phyloP scores from a whole-genome alignment of 768 basidiomycete genomes.

The Cystofilobasidium capitatum region DNA sequence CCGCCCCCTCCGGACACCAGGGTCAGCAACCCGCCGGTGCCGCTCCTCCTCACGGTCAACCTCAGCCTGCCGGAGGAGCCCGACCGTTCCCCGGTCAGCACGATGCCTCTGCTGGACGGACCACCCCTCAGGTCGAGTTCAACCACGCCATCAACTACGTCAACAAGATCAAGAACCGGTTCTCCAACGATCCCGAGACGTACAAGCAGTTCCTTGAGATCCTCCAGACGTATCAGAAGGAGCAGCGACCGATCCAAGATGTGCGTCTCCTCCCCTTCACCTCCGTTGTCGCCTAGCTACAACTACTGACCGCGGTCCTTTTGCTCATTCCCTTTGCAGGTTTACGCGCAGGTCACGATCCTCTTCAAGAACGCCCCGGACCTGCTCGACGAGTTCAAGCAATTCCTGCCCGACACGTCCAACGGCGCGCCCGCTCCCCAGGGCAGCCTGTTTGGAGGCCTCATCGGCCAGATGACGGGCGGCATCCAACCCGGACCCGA shows the following conservation, averaged over 20 bases:
- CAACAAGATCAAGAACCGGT: constrained; percentile 95
- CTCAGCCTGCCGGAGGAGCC: not conserved
- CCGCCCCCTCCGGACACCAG: not conserved
- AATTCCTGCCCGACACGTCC: constrained; percentile 38
- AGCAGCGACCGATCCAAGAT: constrained; percentile 51
- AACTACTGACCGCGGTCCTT: not conserved
- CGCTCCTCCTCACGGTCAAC: not conserved
- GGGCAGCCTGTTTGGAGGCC: constrained; percentile 32
- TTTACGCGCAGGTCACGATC: constrained; percentile 40
- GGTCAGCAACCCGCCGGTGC: too few species aligned
- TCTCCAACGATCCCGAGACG: constrained; percentile 75
- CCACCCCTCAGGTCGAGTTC: constrained; percentile 33
- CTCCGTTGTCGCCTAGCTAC: not conserved
- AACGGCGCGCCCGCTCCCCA: constrained; percentile 28
- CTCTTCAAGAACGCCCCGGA: constrained; percentile 40
- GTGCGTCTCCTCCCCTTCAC: constrained; percentile 39
- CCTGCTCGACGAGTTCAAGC: constrained; percentile 41
- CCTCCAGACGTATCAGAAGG: constrained; percentile 45
- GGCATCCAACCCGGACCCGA: not conserved
- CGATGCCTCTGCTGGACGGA: constrained; percentile 4
- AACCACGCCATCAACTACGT: constrained; percentile 94
- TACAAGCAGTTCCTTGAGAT: constrained; percentile 47
- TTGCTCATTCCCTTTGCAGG: constrained; percentile 28
- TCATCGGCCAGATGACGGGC: constrained; percentile 30
- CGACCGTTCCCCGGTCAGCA: too few species aligned